Conservation (phyloP, 179 eudicot genomes). For the Spergularia azorica region DNA sequence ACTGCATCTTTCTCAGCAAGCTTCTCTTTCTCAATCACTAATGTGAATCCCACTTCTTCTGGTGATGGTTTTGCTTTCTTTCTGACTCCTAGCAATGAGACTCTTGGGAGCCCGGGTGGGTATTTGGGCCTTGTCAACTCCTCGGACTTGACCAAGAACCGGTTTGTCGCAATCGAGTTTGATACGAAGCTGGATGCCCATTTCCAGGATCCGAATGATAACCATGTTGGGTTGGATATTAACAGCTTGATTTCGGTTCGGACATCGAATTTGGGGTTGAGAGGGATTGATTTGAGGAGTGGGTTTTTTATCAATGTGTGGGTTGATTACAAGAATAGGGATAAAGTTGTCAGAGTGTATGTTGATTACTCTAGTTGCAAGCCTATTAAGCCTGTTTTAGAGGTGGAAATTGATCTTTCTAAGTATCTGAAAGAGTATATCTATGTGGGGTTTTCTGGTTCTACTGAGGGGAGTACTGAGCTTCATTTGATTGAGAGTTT, state of each 20-base stretch:
- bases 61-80: constrained; percentile 90
- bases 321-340: constrained; percentile 66
- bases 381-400: constrained; percentile 56
- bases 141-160: constrained; percentile 63
- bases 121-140: constrained; percentile 81
- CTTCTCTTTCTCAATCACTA: constrained; percentile 60
- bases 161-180: constrained; percentile 75
- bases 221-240: constrained; percentile 86
- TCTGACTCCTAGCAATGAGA: constrained; percentile 60
- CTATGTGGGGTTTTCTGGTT: constrained; percentile 86
- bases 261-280: constrained; percentile 39
- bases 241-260: constrained; percentile 60
- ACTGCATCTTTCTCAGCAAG: constrained; percentile 79
- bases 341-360: constrained; percentile 46
- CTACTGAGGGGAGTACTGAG: constrained; percentile 95
- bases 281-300: constrained; percentile 59
- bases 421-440: constrained; percentile 52
- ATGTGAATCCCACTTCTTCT: constrained; percentile 48
- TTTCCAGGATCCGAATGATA: constrained; percentile 69
- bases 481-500: constrained; percentile 61
- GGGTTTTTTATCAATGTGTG: constrained; percentile 67
- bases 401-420: constrained; percentile 57
- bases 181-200: constrained; percentile 64
- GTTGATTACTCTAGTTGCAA: constrained; percentile 49
- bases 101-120: constrained; percentile 78